Evolutionary conservation across 2,329 filamentous ascomycete species (phyloP), one percentile per base, ranked within the genome.

Genomic region (Zymoseptoria crescenta): DNA sequence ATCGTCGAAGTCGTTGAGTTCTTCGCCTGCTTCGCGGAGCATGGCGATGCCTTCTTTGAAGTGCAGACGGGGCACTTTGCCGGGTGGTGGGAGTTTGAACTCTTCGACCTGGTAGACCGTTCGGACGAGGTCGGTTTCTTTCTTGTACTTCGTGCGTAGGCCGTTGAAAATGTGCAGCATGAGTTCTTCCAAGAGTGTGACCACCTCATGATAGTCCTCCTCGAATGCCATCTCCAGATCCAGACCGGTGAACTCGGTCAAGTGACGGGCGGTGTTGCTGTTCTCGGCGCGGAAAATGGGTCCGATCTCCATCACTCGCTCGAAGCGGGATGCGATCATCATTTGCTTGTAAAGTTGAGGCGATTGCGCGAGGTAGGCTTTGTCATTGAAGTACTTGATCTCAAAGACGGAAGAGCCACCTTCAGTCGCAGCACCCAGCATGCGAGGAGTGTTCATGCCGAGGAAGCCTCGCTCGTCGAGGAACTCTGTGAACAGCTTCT

Each of bases 341-440:
- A 89, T 86, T 72, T 95, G 89, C 80, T 95, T 94, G 77, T 93
- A 92, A 68, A 94, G 88, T 71, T 94, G 89, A 5, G 89, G 90
- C 5, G 84, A 88, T 73, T 92, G 89, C 5, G 89, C 89, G 20
- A 94, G 80, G 72, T 80, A 94, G 1, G 91, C 93, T 65, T 87
- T 84, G 70, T 87, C 84, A 66, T 88, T 89, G 74, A 97, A 97
- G 77, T 97, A 97, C 50, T 87, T 86, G 67, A 97, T 80, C 68
- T 87, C 82, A 75, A 99, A 97, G 49, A 97, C 93, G 72, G 93
- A 95, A 66, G 86, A 86, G 65, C 94, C 94, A 69, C 94, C 93
- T 77, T 99, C 94, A 3, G 91, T 94, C 4, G 94, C 89, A 13
- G 93, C 88, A 54, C 88, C 92, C 57, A 96, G 89, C 50, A 99